These are phyloP conservation scores for Phytophthora boehmeriae DNA, from an alignment of 352 stramenopile genomes.

Conservation along the genomic window DNA sequence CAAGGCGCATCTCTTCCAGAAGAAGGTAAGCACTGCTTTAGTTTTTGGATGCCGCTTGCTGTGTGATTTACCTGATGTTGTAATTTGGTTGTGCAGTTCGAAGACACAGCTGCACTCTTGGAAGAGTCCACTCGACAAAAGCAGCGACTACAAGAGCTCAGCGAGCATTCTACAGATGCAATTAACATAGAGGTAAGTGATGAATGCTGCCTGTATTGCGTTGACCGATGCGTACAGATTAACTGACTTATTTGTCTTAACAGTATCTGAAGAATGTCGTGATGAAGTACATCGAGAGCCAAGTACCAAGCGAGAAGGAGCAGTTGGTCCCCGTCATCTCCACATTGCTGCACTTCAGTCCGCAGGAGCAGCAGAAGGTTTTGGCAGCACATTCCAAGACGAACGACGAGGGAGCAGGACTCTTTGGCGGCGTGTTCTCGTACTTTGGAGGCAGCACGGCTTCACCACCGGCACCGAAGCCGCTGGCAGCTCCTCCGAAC, in stretches of 20 bases:
- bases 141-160: constrained; percentile 57
- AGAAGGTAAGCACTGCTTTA: constrained; percentile 35
- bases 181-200: constrained; percentile 72
- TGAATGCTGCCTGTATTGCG: not conserved
- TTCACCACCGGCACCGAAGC: constrained; percentile 46
- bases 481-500: constrained; percentile 53
- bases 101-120: constrained; percentile 54
- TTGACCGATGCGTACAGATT: not conserved
- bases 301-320: constrained; percentile 75
- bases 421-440: constrained; percentile 79
- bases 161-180: constrained; percentile 38
- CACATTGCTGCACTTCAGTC: constrained; percentile 76
- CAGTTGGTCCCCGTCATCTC: constrained; percentile 82
- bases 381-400: constrained; percentile 43
- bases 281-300: constrained; percentile 85
- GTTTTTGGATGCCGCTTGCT: not conserved
- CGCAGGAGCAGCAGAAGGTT: constrained; percentile 68
- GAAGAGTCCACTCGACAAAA: constrained; percentile 65
- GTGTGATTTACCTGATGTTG: constrained; percentile 2
- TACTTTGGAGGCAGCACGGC: constrained; percentile 50
- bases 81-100: constrained; percentile 42
- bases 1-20: constrained; percentile 49
- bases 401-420: constrained; percentile 43
- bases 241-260: constrained; percentile 4
- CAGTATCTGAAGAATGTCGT: constrained; percentile 89